Evolutionary conservation across 306 rosid genomes (phyloP).

Genomic region (Trifolium repens): DNA sequence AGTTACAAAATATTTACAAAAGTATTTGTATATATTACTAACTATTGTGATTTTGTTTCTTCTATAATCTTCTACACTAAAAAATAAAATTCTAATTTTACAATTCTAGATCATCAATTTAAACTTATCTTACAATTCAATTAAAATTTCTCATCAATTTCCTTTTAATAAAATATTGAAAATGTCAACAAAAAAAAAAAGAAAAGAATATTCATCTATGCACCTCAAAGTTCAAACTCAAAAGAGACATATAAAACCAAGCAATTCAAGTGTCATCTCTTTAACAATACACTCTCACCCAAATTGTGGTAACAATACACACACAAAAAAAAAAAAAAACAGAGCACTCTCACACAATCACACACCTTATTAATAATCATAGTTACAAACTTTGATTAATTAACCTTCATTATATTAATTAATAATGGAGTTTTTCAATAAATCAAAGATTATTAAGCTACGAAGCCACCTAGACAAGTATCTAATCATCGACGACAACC

Average conservation of each 20-base stretch:
- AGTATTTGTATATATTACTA: too few species aligned
- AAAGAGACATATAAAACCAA: conserved; percentile 24
- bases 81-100: too few species aligned
- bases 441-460: conserved; percentile 59
- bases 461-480: conserved; percentile 79
- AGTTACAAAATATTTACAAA: too few species aligned
- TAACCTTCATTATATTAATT: neutral
- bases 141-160: neutral
- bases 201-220: neutral
- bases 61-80: too few species aligned
- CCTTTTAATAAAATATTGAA: neutral
- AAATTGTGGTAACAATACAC: neutral
- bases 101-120: neutral
- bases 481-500: conserved; percentile 58
- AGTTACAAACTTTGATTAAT: neutral
- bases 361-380: neutral
- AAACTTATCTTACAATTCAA: neutral
- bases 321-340: neutral
- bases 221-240: conserved; percentile 11
- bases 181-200: neutral
- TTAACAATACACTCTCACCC: neutral
- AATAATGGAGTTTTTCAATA: conserved; percentile 66
- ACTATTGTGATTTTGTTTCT: too few species aligned
- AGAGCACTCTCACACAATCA: neutral
- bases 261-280: conserved; percentile 1